Conservation (phyloP, 495 filamentous ascomycete genomes). For the Aspergillus kassunensis region DNA sequence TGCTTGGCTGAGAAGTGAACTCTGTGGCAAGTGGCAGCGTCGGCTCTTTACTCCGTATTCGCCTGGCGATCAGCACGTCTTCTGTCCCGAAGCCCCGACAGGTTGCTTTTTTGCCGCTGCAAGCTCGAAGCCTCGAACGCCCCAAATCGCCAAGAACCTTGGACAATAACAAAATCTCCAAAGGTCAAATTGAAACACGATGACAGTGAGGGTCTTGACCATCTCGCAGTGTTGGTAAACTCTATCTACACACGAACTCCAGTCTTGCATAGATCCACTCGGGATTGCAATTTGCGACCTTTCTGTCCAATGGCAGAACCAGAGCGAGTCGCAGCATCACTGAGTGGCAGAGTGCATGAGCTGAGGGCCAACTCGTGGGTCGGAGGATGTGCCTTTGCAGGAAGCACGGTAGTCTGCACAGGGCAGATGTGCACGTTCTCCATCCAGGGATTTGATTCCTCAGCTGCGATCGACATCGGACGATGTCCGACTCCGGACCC, state of each 20-base stretch:
- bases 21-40: not conserved
- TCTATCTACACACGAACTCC: constrained; percentile 6
- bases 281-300: not conserved
- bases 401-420: constrained; percentile 3
- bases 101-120: too few relatives aligned
- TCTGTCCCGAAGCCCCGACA: too few relatives aligned
- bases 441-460: not conserved
- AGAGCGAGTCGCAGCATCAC: not conserved
- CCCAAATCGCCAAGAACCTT: not conserved
- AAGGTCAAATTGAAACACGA: not conserved
- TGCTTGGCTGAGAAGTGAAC: too few relatives aligned
- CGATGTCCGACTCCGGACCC: too few relatives aligned
- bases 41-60: not conserved
- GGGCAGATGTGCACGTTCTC: not conserved
- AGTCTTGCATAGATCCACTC: not conserved
- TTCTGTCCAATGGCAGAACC: not conserved
- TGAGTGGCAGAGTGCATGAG: not conserved
- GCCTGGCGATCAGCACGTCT: not conserved
- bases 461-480: not conserved
- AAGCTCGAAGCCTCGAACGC: not conserved
- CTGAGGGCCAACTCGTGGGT: not conserved
- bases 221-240: constrained; percentile 3
- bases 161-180: not conserved
- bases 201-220: not conserved
- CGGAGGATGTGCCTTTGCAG: constrained; percentile 13